These are phyloP conservation scores for Entelexis paramagnoliae DNA, from an alignment of 1,139 yeast species.

Conservation along the genomic window DNA sequence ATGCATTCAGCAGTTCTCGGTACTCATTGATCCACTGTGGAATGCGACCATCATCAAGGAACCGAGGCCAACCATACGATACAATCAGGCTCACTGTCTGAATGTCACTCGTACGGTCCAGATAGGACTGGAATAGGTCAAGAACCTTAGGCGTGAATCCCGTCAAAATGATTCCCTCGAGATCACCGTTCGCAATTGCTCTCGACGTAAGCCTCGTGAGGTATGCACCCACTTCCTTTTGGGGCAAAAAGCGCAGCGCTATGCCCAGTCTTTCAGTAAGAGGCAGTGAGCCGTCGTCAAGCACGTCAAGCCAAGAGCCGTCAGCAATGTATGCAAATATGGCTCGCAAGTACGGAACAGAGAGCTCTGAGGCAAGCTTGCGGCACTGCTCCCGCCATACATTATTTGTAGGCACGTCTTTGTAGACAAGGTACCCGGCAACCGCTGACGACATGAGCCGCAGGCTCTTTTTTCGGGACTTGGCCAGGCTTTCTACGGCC, in stretches of 20 bases:
- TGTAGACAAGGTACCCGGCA: constrained; percentile 81
- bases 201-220: constrained; percentile 59
- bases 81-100: constrained; percentile 84
- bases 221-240: constrained; percentile 47
- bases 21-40: constrained; percentile 69
- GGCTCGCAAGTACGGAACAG: constrained; percentile 80
- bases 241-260: constrained; percentile 75
- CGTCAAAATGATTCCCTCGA: constrained; percentile 82
- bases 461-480: constrained; percentile 51
- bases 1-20: constrained; percentile 64
- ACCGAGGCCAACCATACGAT: constrained; percentile 73
- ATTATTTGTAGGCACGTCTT: constrained; percentile 50
- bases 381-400: constrained; percentile 94
- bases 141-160: constrained; percentile 82
- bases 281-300: constrained; percentile 83
- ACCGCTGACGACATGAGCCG: constrained; percentile 85
- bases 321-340: constrained; percentile 91
- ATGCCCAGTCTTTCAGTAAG: constrained; percentile 81
- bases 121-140: constrained; percentile 73
- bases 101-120: constrained; percentile 80
- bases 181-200: constrained; percentile 67
- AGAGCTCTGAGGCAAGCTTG: constrained; percentile 72
- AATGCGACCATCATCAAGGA: constrained; percentile 59
- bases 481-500: constrained; percentile 61
- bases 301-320: constrained; percentile 92